Evolutionary conservation across 306 rosid species (phyloP).

Genomic region (Arachis stenosperma): DNA sequence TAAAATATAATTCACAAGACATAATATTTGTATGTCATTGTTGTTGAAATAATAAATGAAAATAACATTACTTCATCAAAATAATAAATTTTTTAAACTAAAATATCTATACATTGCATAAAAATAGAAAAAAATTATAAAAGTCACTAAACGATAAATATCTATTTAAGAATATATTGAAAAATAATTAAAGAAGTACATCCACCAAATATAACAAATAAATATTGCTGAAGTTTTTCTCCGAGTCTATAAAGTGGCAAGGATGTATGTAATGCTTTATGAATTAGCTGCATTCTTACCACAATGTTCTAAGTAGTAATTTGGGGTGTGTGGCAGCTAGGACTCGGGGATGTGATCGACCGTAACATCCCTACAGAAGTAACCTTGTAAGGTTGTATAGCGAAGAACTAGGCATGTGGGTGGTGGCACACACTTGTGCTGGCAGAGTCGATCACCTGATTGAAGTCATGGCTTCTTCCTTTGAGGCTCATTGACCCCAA

Average conservation of each 20-base stretch:
- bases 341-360: conserved; percentile 92
- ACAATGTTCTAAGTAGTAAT: conserved; percentile 22
- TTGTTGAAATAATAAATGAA: too few species aligned
- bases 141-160: too few species aligned
- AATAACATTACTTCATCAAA: too few species aligned
- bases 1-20: too few species aligned
- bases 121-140: too few species aligned
- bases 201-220: neutral
- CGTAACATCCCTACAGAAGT: conserved; percentile 89
- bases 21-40: too few species aligned
- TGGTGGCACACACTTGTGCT: conserved; percentile 99
- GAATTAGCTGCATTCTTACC: conserved; percentile 6
- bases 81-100: too few species aligned
- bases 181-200: too few species aligned
- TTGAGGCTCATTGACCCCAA: conserved; percentile 46
- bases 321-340: conserved; percentile 67
- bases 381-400: conserved; percentile 56
- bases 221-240: conserved; percentile 21
- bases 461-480: conserved; percentile 47
- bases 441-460: conserved; percentile 73
- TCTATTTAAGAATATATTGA: too few species aligned
- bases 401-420: conserved; percentile 82
- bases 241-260: too few species aligned
- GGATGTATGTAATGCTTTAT: neutral
- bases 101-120: too few species aligned